These are phyloP conservation scores for Chlorella sp. DNA, from an alignment of 139 green algal species.

Conservation along the genomic window DNA sequence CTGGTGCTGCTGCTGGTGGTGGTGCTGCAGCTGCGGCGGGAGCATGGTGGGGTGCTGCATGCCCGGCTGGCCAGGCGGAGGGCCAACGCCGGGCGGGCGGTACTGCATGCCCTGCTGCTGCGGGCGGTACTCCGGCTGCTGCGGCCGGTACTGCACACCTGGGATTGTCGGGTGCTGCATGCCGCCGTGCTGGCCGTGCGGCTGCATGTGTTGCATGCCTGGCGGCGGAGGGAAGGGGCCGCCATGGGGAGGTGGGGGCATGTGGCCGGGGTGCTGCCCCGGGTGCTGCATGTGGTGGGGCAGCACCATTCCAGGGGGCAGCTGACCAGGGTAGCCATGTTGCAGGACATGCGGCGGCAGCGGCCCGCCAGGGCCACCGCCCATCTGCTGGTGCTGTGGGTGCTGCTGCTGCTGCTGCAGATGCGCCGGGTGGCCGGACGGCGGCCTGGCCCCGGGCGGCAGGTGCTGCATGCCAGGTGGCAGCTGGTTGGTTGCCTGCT, in stretches of 20 bases:
- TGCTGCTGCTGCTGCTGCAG: not conserved
- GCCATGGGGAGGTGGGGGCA: not conserved
- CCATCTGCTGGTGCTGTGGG: conserved; percentile 2
- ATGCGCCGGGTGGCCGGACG: not conserved
- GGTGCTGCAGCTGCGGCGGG: conserved; percentile 9
- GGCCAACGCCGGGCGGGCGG: conserved; percentile 4
- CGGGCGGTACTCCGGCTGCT: not conserved
- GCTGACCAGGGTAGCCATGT: not conserved
- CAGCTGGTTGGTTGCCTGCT: not conserved
- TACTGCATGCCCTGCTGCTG: conserved; percentile 17
- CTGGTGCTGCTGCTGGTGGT: conserved; percentile 5
- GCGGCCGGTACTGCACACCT: conserved; percentile 2
- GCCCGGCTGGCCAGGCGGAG: conserved; percentile 4
- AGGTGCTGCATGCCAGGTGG: not conserved
- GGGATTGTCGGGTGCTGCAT: not conserved
- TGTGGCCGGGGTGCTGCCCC: not conserved
- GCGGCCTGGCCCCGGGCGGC: not conserved
- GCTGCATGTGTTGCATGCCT: conserved; percentile 6
- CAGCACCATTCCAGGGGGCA: conserved; percentile 18
- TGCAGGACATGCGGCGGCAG: not conserved
- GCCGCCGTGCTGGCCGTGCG: not conserved
- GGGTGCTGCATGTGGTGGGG: conserved; percentile 15
- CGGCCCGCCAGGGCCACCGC: not conserved
- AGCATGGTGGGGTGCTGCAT: conserved; percentile 15
- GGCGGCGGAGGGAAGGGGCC: not conserved